phyloP scores from a whole-genome alignment of 2,329 filamentous ascomycete genomes.

The Colletotrichum noveboracense region DNA sequence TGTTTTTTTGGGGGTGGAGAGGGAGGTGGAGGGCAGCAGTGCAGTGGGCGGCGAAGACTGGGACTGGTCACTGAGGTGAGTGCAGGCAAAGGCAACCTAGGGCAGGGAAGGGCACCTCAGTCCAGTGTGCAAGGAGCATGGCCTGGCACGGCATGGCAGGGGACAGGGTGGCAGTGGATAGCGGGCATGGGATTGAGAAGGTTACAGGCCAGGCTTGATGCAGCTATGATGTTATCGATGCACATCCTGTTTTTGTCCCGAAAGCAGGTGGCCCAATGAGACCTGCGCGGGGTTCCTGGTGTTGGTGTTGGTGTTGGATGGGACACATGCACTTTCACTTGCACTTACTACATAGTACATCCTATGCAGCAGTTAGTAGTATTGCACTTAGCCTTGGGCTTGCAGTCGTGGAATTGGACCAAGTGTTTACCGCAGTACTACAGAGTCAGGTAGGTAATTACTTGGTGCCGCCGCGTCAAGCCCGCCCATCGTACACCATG shows the following conservation, averaged over 20 bases:
- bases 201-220: conserved; percentile 11
- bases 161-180: background rate
- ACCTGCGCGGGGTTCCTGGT: conserved; percentile 7
- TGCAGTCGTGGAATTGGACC: background rate
- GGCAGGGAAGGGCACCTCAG: background rate
- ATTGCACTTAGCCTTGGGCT: background rate
- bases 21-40: background rate
- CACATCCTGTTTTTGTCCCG: conserved; percentile 19
- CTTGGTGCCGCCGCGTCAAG: background rate
- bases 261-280: conserved; percentile 13
- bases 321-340: background rate
- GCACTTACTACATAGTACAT: too few species aligned
- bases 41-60: background rate
- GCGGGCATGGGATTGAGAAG: background rate
- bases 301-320: background rate
- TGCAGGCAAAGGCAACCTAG: background rate
- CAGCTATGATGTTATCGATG: conserved; percentile 23
- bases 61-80: background rate
- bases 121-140: background rate
- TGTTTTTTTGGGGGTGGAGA: background rate
- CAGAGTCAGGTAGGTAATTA: background rate
- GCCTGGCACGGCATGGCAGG: background rate
- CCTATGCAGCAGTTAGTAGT: too few species aligned
- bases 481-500: background rate
- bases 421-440: background rate